Evolutionary conservation across 352 stramenopile species (phyloP), one percentile per base, ranked within the genome.

Genomic region (Pythium aristosporum): DNA sequence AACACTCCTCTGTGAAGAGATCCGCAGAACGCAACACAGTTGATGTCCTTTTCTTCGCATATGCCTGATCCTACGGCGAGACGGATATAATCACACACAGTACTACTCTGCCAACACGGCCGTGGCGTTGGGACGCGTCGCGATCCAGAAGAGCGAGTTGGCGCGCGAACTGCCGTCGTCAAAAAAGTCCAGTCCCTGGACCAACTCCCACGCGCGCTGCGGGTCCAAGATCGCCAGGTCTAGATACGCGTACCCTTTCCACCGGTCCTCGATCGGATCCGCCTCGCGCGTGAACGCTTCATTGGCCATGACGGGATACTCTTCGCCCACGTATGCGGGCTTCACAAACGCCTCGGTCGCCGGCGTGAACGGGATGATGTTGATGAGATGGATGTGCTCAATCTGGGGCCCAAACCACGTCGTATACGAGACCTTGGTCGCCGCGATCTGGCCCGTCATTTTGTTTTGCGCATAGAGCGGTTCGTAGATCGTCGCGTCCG

Each of bases 351-450:
- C 71, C 43, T 83, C 74, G 13, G 88, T 96, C 68, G 94, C 87
- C 32, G 89, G 88, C 47, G 88, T 96, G 76, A 97, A 96, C 49
- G 89, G 89, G 59, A 97, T 95, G 78, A 97, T 89, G 72, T 97
- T 96, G 76, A 95, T 95, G 74, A 92, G 52, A 59, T 96, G 87
- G 72, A 96, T 92, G 73, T 92, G 85, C 76, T 95, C 86, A 25
- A 89, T 71, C 57, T 93, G 69, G 10, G 82, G 81, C 0, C 86
- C 86, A 46, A 96, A 96, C 86, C 86, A 96, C 50, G 88, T 96
- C 67, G 86, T 89, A 70, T 94, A 92, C 54, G 82, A 88, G 10
- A 90, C 86, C 67, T 94, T 92, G 50, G 85, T 91, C 30, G 72
- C 62, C 28, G 76, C 85, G 41, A 95, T 75, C 67, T 93, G 82